Evolutionary conservation across 2,329 filamentous ascomycete genomes (phyloP), one percentile per base, ranked within the genome.

Genomic region (Uncinocarpus reesii): DNA sequence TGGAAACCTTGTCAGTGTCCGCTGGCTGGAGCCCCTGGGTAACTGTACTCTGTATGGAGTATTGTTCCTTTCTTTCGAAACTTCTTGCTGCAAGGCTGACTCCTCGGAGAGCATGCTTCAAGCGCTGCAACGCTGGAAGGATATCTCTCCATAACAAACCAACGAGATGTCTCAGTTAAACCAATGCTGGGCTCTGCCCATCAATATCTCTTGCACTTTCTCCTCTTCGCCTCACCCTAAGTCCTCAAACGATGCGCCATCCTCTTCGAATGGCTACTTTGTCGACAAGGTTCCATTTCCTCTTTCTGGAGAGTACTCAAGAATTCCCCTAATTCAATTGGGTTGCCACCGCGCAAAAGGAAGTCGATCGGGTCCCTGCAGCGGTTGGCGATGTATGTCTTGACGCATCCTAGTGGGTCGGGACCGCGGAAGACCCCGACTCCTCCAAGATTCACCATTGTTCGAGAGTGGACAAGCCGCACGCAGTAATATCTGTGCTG

Each of bases 331-430:
- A n/a, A n/a, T n/a, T n/a, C n/a, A n/a, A n/a, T n/a, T n/a, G n/a
- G 24, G 16, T 20, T 21, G 28, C 16, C 15, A 23, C 1, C 28
- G 6, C 32, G 28, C 40, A 42, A 11, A n/a, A n/a, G n/a, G n/a
- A n/a, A 29, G 40, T 8, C n/a, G 40, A 42, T 42, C 40, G 26
- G 15, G 29, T 8, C 23, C 32, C 16, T 42, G 40, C 40, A 42
- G 40, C 5, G n/a, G 20, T 38, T 38, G 11, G 18, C 8, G 20
- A 38, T 24, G 11, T 38, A 31, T 21, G 28, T 42, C 7, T 42
- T 18, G 16, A 32, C 8, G 15, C 40, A 40, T 26, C 13, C 5
- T 23, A 23, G 40, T 31, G 28, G 28, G 15, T n/a, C 28, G 21
- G 20, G 21, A 8, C 28, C 8, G 28, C 28, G 23, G 15, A 31